These are phyloP conservation scores for Puccinia hordei DNA, from an alignment of 1,284 basidiomycete genomes.

Conservation along the genomic window DNA sequence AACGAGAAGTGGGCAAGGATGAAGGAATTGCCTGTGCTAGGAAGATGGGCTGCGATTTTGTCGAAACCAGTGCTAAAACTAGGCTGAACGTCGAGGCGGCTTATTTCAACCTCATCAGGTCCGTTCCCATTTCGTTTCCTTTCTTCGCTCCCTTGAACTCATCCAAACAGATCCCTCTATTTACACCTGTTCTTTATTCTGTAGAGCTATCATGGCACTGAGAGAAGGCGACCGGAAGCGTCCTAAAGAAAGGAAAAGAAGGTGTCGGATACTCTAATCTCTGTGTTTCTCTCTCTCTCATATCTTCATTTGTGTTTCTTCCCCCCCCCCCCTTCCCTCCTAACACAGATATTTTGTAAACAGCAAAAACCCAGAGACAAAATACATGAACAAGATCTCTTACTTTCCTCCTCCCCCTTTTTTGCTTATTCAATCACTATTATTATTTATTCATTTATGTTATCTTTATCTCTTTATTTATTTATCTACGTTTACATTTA, in stretches of 20 bases:
- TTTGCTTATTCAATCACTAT: background rate
- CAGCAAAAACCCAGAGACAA: conserved; percentile 18
- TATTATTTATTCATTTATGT: background rate
- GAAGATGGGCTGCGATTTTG: conserved; percentile 57
- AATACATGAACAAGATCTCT: background rate
- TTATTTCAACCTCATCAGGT: conserved; percentile 57
- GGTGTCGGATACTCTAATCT: conserved; percentile 47
- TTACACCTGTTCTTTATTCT: conserved; percentile 25
- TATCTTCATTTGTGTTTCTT: background rate
- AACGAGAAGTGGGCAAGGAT: conserved; percentile 56
- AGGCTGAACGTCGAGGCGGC: conserved; percentile 58
- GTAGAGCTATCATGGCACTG: conserved; percentile 45
- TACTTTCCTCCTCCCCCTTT: background rate
- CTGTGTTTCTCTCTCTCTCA: conserved; percentile 52
- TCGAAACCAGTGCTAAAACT: conserved; percentile 58
- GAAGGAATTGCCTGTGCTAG: conserved; percentile 57
- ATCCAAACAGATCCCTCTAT: background rate
- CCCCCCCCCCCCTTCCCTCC: background rate
- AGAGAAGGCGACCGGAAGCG: conserved; percentile 39
- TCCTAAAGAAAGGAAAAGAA: conserved; percentile 48
- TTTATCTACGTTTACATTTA: background rate
- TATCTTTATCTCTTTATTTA: background rate
- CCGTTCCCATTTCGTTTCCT: conserved; percentile 54
- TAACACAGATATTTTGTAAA: background rate
- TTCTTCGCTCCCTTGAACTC: background rate